Percentiles rank a stretch among this genome's conserved stretches.
phyloP scores from a whole-genome alignment of 2,329 filamentous ascomycete species.

The Lizonia empirigonia region DNA sequence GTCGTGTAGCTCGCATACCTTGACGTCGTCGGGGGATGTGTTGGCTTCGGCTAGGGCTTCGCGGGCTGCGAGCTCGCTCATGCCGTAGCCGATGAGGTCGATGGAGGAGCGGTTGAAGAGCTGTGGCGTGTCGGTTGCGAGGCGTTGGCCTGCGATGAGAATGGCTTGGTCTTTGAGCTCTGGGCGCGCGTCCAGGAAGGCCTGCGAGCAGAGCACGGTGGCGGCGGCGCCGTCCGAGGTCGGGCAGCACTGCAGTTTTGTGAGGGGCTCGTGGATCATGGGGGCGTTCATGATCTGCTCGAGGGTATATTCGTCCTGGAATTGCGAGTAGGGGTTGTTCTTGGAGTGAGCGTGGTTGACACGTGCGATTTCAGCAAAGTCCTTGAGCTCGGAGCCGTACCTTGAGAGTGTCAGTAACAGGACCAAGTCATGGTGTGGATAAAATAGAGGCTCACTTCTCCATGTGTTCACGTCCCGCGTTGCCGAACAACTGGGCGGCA shows the following conservation, averaged over 20 bases:
- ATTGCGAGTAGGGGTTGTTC: slow-evolving; percentile 97
- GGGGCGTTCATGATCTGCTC: slow-evolving; percentile 78
- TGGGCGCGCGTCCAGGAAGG: slow-evolving; percentile 83
- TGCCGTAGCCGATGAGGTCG: slow-evolving; percentile 86
- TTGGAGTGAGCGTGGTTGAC: slow-evolving; percentile 92
- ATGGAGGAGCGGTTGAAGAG: slow-evolving; percentile 83
- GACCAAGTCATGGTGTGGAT: background rate
- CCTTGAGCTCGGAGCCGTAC: slow-evolving; percentile 79
- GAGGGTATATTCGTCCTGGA: slow-evolving; percentile 86
- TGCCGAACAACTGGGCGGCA: slow-evolving; percentile 93
- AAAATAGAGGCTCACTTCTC: slow-evolving; percentile 67
- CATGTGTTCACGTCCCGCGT: slow-evolving; percentile 92
- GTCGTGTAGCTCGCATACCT: slow-evolving; percentile 92
- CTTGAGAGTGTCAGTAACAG: slow-evolving; percentile 51
- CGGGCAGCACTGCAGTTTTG: slow-evolving; percentile 98
- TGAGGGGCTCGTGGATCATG: slow-evolving; percentile 84
- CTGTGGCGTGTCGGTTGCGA: slow-evolving; percentile 81
- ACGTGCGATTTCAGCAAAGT: slow-evolving; percentile 94
- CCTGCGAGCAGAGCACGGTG: slow-evolving; percentile 84
- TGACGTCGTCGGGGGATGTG: slow-evolving; percentile 68
- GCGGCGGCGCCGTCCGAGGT: slow-evolving; percentile 93
- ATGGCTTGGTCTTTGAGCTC: slow-evolving; percentile 84
- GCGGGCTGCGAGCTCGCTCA: slow-evolving; percentile 74
- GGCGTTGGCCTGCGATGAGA: slow-evolving; percentile 82
- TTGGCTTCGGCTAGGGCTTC: slow-evolving; percentile 76